Conservation (phyloP, 495 filamentous ascomycete species). For the Podospora didyma region DNA sequence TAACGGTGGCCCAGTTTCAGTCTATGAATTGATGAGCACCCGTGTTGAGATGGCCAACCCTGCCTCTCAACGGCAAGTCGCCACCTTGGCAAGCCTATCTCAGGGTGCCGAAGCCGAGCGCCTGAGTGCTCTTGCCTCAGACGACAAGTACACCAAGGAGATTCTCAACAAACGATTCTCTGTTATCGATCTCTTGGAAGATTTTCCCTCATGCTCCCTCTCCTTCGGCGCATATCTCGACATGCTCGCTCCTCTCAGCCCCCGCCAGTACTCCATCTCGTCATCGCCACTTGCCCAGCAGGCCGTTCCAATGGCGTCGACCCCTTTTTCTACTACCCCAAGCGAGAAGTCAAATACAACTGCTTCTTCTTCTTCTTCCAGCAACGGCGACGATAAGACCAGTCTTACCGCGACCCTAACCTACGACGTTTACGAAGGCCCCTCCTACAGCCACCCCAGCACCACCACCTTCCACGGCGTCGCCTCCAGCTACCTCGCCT, state of each 20-base stretch:
- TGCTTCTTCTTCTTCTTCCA: conserved; percentile 39
- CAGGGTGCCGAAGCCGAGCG: conserved; percentile 11
- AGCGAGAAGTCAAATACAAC: no score
- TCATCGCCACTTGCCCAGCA: conserved; percentile 15
- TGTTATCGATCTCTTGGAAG: conserved; percentile 56
- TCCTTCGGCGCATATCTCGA: conserved; percentile 54
- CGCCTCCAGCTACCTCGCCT: conserved; percentile 50
- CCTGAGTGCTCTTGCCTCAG: conserved; percentile 13
- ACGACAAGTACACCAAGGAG: conserved; percentile 18
- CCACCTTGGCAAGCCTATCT: conserved; percentile 18
- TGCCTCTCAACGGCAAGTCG: conserved; percentile 42
- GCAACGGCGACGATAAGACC: conserved; percentile 35
- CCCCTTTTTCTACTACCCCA: conserved; percentile 46
- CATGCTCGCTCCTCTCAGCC: conserved; percentile 60
- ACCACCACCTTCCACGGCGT: conserved; percentile 45
- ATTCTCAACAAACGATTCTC: conserved; percentile 48
- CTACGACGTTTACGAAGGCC: conserved; percentile 47
- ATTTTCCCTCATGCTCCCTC: conserved; percentile 38
- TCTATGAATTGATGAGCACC: conserved; percentile 52
- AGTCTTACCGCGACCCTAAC: conserved; percentile 53
- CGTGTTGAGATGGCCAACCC: conserved; percentile 66
- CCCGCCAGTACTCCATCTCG: conserved; percentile 56
- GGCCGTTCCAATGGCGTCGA: neutral
- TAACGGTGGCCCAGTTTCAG: conserved; percentile 48
- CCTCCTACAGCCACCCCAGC: conserved; percentile 23